These are phyloP conservation scores for Pseudocercospora crystallina DNA, from an alignment of 2,329 filamentous ascomycete genomes.

Conservation along the genomic window DNA sequence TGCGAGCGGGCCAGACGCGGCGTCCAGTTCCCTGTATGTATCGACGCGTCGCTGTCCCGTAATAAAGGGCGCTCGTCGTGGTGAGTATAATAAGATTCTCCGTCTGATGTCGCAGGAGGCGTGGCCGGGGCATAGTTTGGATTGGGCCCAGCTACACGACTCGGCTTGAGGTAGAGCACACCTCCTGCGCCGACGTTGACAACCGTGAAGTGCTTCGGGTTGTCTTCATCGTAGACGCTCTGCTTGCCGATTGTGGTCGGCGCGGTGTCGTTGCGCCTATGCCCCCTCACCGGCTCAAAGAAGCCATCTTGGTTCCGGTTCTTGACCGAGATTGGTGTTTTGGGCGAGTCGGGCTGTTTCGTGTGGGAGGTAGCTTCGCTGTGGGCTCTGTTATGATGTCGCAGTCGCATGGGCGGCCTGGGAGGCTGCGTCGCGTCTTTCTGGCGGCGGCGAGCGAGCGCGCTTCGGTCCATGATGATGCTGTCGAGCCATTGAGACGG, in stretches of 20 bases:
- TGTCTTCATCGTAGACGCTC: constrained; percentile 25
- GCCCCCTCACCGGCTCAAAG: constrained; percentile 13
- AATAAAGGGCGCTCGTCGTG: constrained; percentile 17
- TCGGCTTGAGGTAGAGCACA: constrained; percentile 49
- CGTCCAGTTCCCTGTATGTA: constrained; percentile 27
- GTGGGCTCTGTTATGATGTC: constrained; percentile 12
- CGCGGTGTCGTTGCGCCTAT: constrained; percentile 20
- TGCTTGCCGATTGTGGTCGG: constrained; percentile 20
- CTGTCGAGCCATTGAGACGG: constrained; percentile 25
- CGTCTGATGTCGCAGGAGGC: constrained; percentile 29
- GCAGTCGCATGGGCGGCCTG: constrained; percentile 19
- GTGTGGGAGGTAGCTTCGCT: constrained; percentile 7
- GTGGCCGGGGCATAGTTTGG: constrained; percentile 29
- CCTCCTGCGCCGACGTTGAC: constrained; percentile 49
- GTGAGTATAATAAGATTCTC: constrained; percentile 15
- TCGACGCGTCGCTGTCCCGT: constrained; percentile 18
- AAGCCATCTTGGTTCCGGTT: constrained; percentile 24
- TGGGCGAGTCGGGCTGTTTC: constrained; percentile 6
- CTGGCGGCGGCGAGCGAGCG: constrained; percentile 24
- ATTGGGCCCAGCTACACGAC: constrained; percentile 24
- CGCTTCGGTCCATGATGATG: constrained; percentile 27
- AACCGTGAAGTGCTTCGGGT: constrained; percentile 45
- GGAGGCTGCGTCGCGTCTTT: constrained; percentile 24
- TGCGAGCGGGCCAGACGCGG: constrained; percentile 20
- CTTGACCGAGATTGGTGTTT: constrained; percentile 16